phyloP scores from a whole-genome alignment of 129 eudicot species.

The Lactuca sativa region DNA sequence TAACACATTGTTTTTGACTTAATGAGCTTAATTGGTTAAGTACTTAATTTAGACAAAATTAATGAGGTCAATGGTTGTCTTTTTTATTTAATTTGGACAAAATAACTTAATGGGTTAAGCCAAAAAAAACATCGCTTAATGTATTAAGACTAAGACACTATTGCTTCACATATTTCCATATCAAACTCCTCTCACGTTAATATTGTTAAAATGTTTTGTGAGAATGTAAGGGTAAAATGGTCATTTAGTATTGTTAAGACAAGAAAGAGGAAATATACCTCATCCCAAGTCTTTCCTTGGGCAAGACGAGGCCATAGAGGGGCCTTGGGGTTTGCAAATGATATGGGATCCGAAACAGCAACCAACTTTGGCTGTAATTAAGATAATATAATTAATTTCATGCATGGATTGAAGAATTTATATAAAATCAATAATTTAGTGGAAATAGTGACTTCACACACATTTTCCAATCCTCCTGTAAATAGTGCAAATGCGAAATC shows the following conservation, averaged over 20 bases:
- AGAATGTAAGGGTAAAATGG: too few relatives aligned
- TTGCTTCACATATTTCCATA: too few relatives aligned
- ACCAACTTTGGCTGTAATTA: not conserved
- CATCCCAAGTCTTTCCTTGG: not conserved
- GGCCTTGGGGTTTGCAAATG: not conserved
- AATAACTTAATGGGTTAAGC: too few relatives aligned
- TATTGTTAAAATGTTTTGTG: too few relatives aligned
- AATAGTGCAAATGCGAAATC: constrained; percentile 74
- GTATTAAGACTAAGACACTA: too few relatives aligned
- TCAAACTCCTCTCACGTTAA: too few relatives aligned
- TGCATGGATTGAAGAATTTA: not conserved
- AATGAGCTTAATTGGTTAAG: not conserved
- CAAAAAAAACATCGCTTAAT: too few relatives aligned
- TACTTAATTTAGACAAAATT: not conserved
- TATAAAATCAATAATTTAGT: constrained; percentile 21
- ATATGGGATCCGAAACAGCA: not conserved
- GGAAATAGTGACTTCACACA: constrained; percentile 27
- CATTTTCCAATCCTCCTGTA: constrained; percentile 25
- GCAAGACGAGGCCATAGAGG: not conserved
- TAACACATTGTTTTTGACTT: not conserved
- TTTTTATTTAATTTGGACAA: too few relatives aligned
- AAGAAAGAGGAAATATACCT: not conserved
- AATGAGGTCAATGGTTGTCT: too few relatives aligned
- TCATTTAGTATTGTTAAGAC: too few relatives aligned
- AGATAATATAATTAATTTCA: constrained; percentile 63